These are phyloP conservation scores for Nakazawaea wyomingensis DNA, from an alignment of 805 yeast genomes.

Conservation along the genomic window DNA sequence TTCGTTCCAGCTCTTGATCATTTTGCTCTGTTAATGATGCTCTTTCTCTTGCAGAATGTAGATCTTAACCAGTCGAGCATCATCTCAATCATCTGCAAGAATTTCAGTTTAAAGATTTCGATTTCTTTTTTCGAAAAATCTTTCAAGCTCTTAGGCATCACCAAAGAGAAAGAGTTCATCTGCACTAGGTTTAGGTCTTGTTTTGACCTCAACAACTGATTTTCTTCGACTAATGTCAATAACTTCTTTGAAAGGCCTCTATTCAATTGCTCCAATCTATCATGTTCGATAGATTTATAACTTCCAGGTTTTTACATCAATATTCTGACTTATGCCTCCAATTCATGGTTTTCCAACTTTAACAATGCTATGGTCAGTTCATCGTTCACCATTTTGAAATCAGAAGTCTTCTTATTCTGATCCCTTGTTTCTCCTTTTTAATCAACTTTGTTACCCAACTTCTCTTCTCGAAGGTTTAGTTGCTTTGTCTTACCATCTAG, in stretches of 20 bases:
- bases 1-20: conserved; percentile 3
- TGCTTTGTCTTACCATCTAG: conserved; percentile 10
- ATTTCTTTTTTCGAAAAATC: conserved; percentile 9
- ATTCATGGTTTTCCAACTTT: not conserved
- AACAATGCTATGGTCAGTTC: not conserved
- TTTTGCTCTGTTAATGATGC: conserved; percentile 4
- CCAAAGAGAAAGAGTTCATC: no score
- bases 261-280: not conserved
- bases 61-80: conserved; percentile 10
- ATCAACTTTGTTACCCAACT: conserved; percentile 5
- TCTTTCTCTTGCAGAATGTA: conserved; percentile 1
- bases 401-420: not conserved
- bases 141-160: conserved; percentile 4
- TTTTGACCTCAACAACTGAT: not conserved
- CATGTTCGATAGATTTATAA: not conserved
- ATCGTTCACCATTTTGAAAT: not conserved
- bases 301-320: not conserved
- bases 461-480: conserved; percentile 9
- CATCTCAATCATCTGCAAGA: conserved; percentile 2
- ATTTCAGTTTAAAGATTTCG: conserved; percentile 9
- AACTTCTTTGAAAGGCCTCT: not conserved
- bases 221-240: conserved; percentile 1
- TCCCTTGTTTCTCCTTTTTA: conserved; percentile 6
- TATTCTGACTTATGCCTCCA: not conserved
- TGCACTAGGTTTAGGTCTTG: not conserved